Percentiles rank a stretch among this genome's conserved stretches.
Conservation (phyloP, 768 basidiomycete genomes). For the Hygrocybe coccinea region DNA sequence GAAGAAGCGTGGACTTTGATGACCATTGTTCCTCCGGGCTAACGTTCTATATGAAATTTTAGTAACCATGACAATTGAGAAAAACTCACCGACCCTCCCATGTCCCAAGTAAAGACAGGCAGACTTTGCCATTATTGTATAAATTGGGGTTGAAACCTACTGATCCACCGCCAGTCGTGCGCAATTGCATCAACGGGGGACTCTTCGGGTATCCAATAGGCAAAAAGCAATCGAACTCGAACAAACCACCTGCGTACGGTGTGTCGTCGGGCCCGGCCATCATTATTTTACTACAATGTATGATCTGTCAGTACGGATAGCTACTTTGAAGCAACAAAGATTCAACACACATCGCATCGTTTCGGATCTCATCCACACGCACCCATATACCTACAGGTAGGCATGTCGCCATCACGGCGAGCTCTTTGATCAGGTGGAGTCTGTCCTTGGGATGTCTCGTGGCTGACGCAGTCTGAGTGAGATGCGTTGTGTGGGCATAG, state of each 20-base stretch:
- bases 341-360: constrained; percentile 47
- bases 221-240: constrained; percentile 56
- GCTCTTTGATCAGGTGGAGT: constrained; percentile 51
- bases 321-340: constrained; percentile 2
- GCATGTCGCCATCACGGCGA: constrained; percentile 51
- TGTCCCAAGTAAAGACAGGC: constrained; percentile 52
- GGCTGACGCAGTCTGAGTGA: constrained; percentile 32
- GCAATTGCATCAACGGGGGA: constrained; percentile 47
- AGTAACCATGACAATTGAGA: background rate
- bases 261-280: constrained; percentile 55
- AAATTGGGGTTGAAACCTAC: constrained; percentile 58
- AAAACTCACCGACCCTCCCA: constrained; percentile 45
- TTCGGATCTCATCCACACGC: constrained; percentile 52
- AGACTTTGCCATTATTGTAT: constrained; percentile 47
- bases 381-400: constrained; percentile 56
- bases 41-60: too few species aligned
- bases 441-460: constrained; percentile 44
- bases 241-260: constrained; percentile 50
- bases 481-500: constrained; percentile 33
- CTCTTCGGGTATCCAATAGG: constrained; percentile 46
- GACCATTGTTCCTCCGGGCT: constrained; percentile 43
- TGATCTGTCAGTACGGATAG: constrained; percentile 7
- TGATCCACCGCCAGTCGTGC: constrained; percentile 47
- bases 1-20: constrained; percentile 48
- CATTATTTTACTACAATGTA: constrained; percentile 42